Conservation (phyloP, 352 stramenopile genomes). For the Pythium graminicola region DNA sequence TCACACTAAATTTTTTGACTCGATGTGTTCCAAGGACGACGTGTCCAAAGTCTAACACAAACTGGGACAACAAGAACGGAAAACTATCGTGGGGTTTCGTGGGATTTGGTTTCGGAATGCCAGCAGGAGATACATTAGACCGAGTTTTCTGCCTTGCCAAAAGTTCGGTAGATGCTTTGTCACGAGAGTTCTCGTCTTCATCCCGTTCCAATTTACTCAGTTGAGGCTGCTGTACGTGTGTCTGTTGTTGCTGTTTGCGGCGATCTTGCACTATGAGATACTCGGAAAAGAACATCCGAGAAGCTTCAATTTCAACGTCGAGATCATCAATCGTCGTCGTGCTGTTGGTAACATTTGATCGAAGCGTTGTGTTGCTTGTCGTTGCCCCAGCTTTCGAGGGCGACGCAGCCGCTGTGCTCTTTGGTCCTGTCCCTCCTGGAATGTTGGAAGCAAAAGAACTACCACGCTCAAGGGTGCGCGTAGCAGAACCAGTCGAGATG, state of each 20-base stretch:
- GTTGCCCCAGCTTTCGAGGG: conserved; percentile 11
- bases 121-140: conserved; percentile 14
- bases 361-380: conserved; percentile 15
- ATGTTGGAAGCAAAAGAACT: conserved; percentile 27
- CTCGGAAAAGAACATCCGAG: conserved; percentile 82
- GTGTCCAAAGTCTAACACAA: conserved; percentile 92
- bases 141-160: conserved; percentile 1
- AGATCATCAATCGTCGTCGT: conserved; percentile 44
- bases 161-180: neutral
- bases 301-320: conserved; percentile 79
- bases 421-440: conserved; percentile 3
- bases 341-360: conserved; percentile 5
- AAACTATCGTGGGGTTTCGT: conserved; percentile 34
- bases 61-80: conserved; percentile 84
- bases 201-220: neutral
- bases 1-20: conserved; percentile 90
- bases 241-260: conserved; percentile 25
- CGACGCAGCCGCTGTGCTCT: conserved; percentile 8
- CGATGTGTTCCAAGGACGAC: conserved; percentile 89
- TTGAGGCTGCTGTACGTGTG: neutral
- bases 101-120: neutral
- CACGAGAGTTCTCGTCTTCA: neutral
- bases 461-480: conserved; percentile 27
- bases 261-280: conserved; percentile 59
- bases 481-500: conserved; percentile 28